Conservation (phyloP, 75 land plant genomes). For the Pseudotsuga menziesii region DNA sequence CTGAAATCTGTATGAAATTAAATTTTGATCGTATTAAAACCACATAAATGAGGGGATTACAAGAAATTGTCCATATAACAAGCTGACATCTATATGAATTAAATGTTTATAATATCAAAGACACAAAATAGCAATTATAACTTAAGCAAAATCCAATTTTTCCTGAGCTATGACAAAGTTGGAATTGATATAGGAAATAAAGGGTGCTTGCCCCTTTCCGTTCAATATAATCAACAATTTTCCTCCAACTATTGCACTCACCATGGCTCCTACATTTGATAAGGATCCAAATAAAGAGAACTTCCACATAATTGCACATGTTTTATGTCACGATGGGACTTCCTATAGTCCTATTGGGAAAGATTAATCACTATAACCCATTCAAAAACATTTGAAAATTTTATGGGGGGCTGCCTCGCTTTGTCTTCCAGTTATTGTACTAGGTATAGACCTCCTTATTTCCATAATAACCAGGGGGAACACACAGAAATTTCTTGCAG, state of each 20-base stretch:
- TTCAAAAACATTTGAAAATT: not conserved
- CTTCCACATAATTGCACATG: conserved; percentile 15
- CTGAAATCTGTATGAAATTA: too few species aligned
- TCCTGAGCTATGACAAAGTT: not conserved
- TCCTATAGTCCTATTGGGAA: not conserved
- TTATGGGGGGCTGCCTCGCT: too few species aligned
- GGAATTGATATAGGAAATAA: not conserved
- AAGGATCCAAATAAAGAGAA: conserved; percentile 85
- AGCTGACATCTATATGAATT: too few species aligned
- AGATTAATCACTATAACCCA: not conserved
- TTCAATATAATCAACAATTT: conserved; percentile 81
- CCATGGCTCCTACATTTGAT: conserved; percentile 87
- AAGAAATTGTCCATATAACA: too few species aligned
- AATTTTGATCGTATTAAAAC: too few species aligned
- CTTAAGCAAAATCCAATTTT: not conserved
- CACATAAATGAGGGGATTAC: too few species aligned
- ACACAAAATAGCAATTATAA: not conserved
- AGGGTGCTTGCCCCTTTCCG: conserved; percentile 73
- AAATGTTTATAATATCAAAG: too few species aligned
- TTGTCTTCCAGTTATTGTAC: too few species aligned
- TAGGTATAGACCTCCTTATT: too few species aligned
- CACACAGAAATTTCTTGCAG: too few species aligned
- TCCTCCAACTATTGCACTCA: conserved; percentile 88
- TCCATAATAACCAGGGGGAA: too few species aligned
- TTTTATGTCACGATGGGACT: not conserved